Evolutionary conservation across 805 yeast species (phyloP).

Genomic region (Ogataea nitratoaversa): DNA sequence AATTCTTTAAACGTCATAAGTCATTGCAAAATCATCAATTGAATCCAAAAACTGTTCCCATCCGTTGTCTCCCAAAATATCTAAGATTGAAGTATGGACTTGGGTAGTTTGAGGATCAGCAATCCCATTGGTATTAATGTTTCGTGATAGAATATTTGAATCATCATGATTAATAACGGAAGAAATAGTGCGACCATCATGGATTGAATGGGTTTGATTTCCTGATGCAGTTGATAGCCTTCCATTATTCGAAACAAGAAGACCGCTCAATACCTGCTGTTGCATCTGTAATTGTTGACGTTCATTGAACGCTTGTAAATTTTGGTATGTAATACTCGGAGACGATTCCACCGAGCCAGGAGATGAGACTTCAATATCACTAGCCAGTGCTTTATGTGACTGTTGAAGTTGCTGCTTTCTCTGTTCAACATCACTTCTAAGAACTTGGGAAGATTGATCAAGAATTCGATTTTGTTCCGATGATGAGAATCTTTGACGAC

Average conservation of each 20-base stretch:
- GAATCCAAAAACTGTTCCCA: constrained; percentile 28
- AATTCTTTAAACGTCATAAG: constrained; percentile 11
- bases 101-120: not conserved
- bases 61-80: constrained; percentile 28
- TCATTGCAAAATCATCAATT: constrained; percentile 25
- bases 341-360: not conserved
- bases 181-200: not conserved
- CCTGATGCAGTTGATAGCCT: not conserved
- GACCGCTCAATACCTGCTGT: constrained; percentile 1
- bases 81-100: constrained; percentile 21
- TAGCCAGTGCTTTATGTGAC: not conserved
- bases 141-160: too few relatives aligned
- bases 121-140: not conserved
- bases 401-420: not conserved
- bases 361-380: constrained; percentile 1
- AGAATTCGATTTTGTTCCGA: not conserved
- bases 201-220: not conserved
- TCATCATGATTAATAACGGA: constrained; percentile 1
- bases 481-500: not conserved
- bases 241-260: not conserved
- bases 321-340: constrained; percentile 2
- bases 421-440: not conserved
- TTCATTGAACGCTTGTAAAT: constrained; percentile 3
- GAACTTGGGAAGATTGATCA: not conserved
- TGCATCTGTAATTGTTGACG: constrained; percentile 2